Evolutionary conservation across 2,329 filamentous ascomycete species (phyloP).

Genomic region (Grosmannia huntii): DNA sequence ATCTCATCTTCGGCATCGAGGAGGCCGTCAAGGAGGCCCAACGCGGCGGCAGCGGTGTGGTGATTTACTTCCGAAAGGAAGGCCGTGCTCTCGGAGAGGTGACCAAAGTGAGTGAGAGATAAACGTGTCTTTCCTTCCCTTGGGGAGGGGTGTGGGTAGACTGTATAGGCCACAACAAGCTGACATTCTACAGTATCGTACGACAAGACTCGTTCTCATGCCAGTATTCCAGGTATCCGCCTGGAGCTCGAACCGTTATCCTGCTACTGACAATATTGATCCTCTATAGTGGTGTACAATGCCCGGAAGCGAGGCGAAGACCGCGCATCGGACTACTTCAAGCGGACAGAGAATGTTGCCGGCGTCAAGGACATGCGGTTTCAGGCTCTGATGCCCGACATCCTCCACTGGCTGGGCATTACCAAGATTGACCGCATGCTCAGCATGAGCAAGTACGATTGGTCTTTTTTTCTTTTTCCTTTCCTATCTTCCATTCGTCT

Average conservation of each 20-base stretch:
- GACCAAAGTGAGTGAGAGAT: constrained; percentile 58
- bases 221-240: too few species aligned
- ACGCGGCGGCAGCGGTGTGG: constrained; percentile 81
- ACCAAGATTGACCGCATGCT: constrained; percentile 98
- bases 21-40: constrained; percentile 97
- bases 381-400: constrained; percentile 95
- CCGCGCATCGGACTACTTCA: constrained; percentile 84
- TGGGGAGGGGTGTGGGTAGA: neutral
- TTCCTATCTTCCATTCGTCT: neutral
- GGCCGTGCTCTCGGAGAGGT: constrained; percentile 90
- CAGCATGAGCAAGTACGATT: constrained; percentile 84
- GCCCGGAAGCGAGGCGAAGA: constrained; percentile 68
- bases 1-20: constrained; percentile 92
- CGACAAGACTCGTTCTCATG: neutral
- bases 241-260: neutral
- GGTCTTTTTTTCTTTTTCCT: neutral
- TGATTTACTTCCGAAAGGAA: constrained; percentile 98
- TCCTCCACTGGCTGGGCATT: constrained; percentile 95
- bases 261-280: neutral
- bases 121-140: neutral
- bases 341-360: constrained; percentile 94
- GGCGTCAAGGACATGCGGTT: constrained; percentile 96
- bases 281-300: constrained; percentile 53
- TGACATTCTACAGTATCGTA: constrained; percentile 12
- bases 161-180: neutral